These are phyloP conservation scores for Avena insularis DNA, from an alignment of 176 grass and related monocot genomes.

Conservation along the genomic window DNA sequence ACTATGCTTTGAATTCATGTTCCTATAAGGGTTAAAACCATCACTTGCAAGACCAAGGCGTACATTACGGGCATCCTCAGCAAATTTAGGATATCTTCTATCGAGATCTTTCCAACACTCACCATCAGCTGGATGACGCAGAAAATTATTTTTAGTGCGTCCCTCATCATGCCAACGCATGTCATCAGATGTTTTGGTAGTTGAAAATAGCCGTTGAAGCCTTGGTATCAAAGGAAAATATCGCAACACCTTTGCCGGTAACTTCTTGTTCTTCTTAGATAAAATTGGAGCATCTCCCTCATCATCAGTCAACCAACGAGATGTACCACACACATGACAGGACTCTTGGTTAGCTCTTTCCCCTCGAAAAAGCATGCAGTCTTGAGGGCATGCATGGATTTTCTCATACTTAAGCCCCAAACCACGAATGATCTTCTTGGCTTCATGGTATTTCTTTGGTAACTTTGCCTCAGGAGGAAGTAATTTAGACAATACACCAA, in stretches of 20 bases:
- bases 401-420: conserved; percentile 24
- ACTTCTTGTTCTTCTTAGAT: background rate
- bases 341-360: background rate
- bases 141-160: background rate
- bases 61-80: background rate
- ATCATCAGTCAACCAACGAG: background rate
- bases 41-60: conserved; percentile 7
- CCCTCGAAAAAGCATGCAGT: too few relatives aligned
- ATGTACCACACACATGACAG: conserved; percentile 11
- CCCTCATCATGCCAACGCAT: conserved; percentile 38
- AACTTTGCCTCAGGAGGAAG: conserved; percentile 19
- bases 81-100: background rate
- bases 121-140: background rate
- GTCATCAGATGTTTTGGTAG: conserved; percentile 3
- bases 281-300: background rate
- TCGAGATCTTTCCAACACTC: background rate
- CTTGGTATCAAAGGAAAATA: conserved; percentile 47
- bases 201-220: conserved; percentile 37
- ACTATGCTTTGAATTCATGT: conserved; percentile 5
- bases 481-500: background rate
- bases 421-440: conserved; percentile 29
- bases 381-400: conserved; percentile 43
- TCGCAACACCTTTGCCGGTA: conserved; percentile 38
- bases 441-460: conserved; percentile 32
- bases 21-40: conserved; percentile 8